phyloP scores from a whole-genome alignment of 2,329 filamentous ascomycete genomes.

The Ophiostoma quercus region DNA sequence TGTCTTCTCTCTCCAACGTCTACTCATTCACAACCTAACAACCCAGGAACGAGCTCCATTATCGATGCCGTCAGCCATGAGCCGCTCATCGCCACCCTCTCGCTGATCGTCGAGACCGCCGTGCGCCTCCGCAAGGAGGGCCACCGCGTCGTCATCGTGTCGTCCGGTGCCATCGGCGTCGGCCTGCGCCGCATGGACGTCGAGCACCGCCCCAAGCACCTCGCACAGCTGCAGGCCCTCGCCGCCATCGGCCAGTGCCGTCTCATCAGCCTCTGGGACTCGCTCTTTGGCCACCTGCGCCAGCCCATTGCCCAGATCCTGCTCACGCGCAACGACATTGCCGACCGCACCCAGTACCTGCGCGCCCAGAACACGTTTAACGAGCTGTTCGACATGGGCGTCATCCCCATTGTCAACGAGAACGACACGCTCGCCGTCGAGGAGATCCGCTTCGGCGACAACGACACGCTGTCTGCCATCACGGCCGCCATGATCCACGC shows the following conservation, averaged over 20 bases:
- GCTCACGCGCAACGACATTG: slow-evolving; percentile 91
- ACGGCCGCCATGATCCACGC: slow-evolving; percentile 96
- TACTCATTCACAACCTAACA: slow-evolving; percentile 14
- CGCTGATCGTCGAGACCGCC: slow-evolving; percentile 89
- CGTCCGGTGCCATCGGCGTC: slow-evolving; percentile 93
- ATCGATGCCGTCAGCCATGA: slow-evolving; percentile 95
- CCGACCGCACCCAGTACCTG: slow-evolving; percentile 87
- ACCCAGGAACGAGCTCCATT: slow-evolving; percentile 90
- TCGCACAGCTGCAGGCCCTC: slow-evolving; percentile 85
- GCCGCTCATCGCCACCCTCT: slow-evolving; percentile 83
- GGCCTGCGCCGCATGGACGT: slow-evolving; percentile 86
- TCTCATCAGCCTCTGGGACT: slow-evolving; percentile 93
- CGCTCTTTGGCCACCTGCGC: slow-evolving; percentile 76
- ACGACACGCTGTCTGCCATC: slow-evolving; percentile 94
- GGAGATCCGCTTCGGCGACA: slow-evolving; percentile 99
- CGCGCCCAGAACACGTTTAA: slow-evolving; percentile 95
- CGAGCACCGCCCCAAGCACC: slow-evolving; percentile 78
- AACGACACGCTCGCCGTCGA: slow-evolving; percentile 95
- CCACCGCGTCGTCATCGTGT: slow-evolving; percentile 91
- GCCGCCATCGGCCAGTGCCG: slow-evolving; percentile 95
- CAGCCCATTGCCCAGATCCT: slow-evolving; percentile 94
- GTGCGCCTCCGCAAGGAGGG: slow-evolving; percentile 83
- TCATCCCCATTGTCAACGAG: slow-evolving; percentile 97
- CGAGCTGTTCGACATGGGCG: slow-evolving; percentile 86
- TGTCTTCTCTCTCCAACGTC: slow-evolving; percentile 29